These are phyloP conservation scores for Candida adriatica DNA, from an alignment of 805 yeast species.

Conservation along the genomic window DNA sequence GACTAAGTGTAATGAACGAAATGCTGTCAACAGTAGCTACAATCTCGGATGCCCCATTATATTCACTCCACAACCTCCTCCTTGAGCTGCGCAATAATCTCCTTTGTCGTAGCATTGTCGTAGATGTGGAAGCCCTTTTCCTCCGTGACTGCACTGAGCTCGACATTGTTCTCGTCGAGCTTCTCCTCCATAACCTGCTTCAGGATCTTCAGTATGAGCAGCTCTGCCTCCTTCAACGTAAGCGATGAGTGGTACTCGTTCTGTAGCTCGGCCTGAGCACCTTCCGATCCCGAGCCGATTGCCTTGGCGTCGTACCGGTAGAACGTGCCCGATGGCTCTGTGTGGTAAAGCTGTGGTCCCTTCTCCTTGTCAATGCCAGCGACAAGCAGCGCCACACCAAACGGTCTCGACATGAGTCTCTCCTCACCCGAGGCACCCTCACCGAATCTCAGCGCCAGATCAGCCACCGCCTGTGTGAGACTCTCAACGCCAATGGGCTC, in stretches of 20 bases:
- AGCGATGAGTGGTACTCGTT: conserved; percentile 92
- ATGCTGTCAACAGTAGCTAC: neutral
- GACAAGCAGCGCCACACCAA: conserved; percentile 93
- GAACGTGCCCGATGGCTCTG: conserved; percentile 99
- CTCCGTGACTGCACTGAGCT: conserved; percentile 85
- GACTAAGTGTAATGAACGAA: conserved; percentile 1
- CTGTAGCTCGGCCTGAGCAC: conserved; percentile 96
- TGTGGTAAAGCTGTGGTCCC: conserved; percentile 95
- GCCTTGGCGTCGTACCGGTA: conserved; percentile 98
- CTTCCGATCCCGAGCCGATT: conserved; percentile 97
- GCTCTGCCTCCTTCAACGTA: conserved; percentile 89
- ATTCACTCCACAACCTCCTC: too few species aligned
- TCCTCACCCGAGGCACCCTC: conserved; percentile 97
- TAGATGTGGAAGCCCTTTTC: conserved; percentile 84
- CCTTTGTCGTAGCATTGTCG: conserved; percentile 74
- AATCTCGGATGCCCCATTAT: neutral
- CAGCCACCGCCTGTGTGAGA: conserved; percentile 94
- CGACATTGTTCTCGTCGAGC: conserved; percentile 90
- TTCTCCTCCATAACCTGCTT: conserved; percentile 99
- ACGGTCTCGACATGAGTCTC: conserved; percentile 90
- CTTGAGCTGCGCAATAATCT: conserved; percentile 69
- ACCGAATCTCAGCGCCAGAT: conserved; percentile 91
- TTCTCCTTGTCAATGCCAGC: conserved; percentile 91
- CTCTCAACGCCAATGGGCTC: conserved; percentile 91
- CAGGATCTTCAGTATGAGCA: conserved; percentile 77